Conservation (phyloP, 225 moss, liverwort and hornwort genomes). For the Takakia lepidozioides region DNA sequence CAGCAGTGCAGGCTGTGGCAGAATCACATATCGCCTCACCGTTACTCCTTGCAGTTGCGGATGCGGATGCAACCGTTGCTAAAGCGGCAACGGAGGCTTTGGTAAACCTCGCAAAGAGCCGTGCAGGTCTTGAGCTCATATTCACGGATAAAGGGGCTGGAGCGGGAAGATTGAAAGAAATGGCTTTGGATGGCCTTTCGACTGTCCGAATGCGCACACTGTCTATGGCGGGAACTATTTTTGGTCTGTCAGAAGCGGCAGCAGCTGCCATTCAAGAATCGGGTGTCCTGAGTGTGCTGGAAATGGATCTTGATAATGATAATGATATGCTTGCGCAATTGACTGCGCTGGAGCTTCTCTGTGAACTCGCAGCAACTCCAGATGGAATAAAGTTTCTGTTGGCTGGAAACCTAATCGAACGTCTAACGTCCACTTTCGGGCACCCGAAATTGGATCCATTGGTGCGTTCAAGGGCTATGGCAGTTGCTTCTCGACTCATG, state of each 20-base stretch:
- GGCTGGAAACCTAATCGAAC: constrained; percentile 65
- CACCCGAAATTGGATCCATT: constrained; percentile 38
- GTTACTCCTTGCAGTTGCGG: constrained; percentile 54
- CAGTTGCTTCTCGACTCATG: constrained; percentile 66
- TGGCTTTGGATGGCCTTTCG: constrained; percentile 54
- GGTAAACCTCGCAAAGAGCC: constrained; percentile 38
- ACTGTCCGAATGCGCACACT: constrained; percentile 67
- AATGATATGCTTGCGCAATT: constrained; percentile 77
- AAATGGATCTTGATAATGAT: constrained; percentile 62
- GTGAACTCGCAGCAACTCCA: constrained; percentile 59
- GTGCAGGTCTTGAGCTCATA: constrained; percentile 60
- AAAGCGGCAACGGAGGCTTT: constrained; percentile 61
- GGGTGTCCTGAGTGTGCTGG: constrained; percentile 57
- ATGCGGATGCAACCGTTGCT: constrained; percentile 63
- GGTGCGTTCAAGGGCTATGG: constrained; percentile 77
- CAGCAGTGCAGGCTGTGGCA: constrained; percentile 27
- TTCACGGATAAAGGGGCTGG: constrained; percentile 42
- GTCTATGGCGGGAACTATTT: constrained; percentile 56
- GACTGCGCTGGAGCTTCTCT: constrained; percentile 84
- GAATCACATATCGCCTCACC: constrained; percentile 37
- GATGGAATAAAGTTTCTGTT: constrained; percentile 66
- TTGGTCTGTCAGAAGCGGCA: constrained; percentile 61
- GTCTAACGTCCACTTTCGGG: constrained; percentile 52
- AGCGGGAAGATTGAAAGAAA: constrained; percentile 28
- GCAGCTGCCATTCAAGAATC: constrained; percentile 62